A percentile compares a stretch with the other conserved stretches of the same genome.
These are phyloP conservation scores for Candida neerlandica DNA, from an alignment of 1,139 yeast species.

Conservation along the genomic window DNA sequence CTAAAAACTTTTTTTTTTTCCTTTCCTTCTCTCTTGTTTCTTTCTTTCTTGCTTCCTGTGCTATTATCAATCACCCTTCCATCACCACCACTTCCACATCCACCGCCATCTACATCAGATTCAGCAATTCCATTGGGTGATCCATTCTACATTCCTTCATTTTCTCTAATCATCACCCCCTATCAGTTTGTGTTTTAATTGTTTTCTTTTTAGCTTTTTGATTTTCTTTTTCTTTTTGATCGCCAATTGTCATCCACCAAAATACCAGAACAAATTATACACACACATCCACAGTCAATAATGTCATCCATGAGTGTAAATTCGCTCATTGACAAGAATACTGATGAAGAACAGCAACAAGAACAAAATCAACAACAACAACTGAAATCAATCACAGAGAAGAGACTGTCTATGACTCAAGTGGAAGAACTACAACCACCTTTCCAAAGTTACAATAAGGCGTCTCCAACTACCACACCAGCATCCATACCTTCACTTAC, in stretches of 20 bases:
- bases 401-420: conserved; percentile 1
- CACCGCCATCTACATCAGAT: not conserved
- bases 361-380: conserved; percentile 2
- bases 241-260: not conserved
- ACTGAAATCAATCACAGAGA: conserved; percentile 5
- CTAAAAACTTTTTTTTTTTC: not conserved
- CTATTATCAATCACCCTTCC: not conserved
- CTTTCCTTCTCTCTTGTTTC: not conserved
- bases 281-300: not conserved
- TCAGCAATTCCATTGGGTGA: not conserved
- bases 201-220: not conserved
- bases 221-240: not conserved
- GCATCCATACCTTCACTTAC: conserved; percentile 10
- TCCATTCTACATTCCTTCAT: conserved; percentile 1
- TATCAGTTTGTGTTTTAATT: not conserved
- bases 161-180: conserved; percentile 1
- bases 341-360: conserved; percentile 6
- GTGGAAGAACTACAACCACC: conserved; percentile 9
- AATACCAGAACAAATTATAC: conserved; percentile 1
- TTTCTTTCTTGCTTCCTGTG: not conserved
- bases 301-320: conserved; percentile 19
- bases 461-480: conserved; percentile 1
- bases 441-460: conserved; percentile 4
- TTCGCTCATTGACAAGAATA: conserved; percentile 17
- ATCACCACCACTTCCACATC: not conserved